phyloP scores from a whole-genome alignment of 805 yeast species.

The Candida schatavii region DNA sequence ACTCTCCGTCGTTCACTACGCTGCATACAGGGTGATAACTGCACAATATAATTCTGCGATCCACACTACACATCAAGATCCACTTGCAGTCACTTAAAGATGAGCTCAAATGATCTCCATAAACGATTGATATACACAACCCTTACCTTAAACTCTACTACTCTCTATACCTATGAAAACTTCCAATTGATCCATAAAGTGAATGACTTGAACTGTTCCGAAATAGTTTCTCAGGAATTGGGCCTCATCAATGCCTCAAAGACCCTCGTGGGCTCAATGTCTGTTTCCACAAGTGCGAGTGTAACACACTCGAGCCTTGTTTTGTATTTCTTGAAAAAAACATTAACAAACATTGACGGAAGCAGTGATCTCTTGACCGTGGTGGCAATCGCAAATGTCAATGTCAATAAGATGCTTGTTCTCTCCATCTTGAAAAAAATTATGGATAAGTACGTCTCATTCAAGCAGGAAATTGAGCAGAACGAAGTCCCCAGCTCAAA shows the following conservation, averaged over 20 bases:
- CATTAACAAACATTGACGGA: conserved; percentile 38
- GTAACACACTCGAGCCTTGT: conserved; percentile 28
- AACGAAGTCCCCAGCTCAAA: conserved; percentile 2
- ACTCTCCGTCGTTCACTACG: too few relatives aligned
- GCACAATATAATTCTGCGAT: too few relatives aligned
- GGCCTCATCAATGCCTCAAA: conserved; percentile 51
- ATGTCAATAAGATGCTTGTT: conserved; percentile 44
- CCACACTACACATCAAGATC: too few relatives aligned
- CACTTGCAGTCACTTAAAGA: not conserved
- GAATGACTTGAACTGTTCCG: conserved; percentile 49
- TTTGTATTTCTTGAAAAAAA: conserved; percentile 50
- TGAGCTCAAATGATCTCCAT: not conserved
- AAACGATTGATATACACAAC: conserved; percentile 40
- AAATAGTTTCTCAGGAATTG: conserved; percentile 51
- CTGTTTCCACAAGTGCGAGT: conserved; percentile 21
- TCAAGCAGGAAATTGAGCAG: conserved; percentile 27
- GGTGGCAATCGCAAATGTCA: conserved; percentile 44
- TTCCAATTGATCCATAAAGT: conserved; percentile 37
- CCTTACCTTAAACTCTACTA: conserved; percentile 53
- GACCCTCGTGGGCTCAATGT: conserved; percentile 39
- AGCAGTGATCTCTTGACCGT: conserved; percentile 51
- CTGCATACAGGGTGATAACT: too few relatives aligned
- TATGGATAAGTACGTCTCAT: conserved; percentile 47
- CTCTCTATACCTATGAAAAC: conserved; percentile 58
- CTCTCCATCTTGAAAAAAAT: conserved; percentile 48